phyloP scores from a whole-genome alignment of 2,329 filamentous ascomycete species.

The Metarhizium rileyi region DNA sequence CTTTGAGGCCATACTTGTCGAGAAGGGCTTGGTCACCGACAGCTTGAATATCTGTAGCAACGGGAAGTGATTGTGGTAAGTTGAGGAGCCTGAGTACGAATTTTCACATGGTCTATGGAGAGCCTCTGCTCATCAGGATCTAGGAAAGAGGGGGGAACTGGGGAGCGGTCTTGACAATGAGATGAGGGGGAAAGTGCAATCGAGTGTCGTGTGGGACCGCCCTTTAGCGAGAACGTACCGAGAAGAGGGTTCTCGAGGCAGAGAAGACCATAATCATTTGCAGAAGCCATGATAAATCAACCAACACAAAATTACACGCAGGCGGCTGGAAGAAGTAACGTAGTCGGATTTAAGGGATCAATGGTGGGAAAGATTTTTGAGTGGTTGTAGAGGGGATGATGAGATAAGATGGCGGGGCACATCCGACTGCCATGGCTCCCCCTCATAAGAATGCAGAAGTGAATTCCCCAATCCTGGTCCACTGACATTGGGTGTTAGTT shows the following conservation, averaged over 20 bases:
- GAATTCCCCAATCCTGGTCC: too few relatives aligned
- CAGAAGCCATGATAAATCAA: slow-evolving; percentile 52
- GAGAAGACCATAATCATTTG: slow-evolving; percentile 78
- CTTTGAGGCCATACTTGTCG: slow-evolving; percentile 85
- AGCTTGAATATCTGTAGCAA: slow-evolving; percentile 75
- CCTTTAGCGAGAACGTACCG: slow-evolving; percentile 42
- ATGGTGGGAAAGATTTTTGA: background rate
- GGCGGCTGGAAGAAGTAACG: background rate
- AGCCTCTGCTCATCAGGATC: background rate
- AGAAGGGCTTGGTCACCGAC: slow-evolving; percentile 73
- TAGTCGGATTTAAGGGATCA: background rate
- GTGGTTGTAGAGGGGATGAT: background rate
- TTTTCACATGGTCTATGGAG: background rate
- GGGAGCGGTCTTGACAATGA: background rate
- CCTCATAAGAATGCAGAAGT: too few relatives aligned
- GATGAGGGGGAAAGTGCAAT: background rate
- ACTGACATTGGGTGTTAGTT: too few relatives aligned
- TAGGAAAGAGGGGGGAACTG: background rate
- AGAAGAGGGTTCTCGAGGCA: slow-evolving; percentile 97
- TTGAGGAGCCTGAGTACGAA: background rate
- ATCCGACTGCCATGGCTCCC: too few relatives aligned
- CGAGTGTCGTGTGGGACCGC: background rate
- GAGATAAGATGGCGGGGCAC: background rate
- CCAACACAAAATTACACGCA: background rate
- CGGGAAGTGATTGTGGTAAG: background rate